These are phyloP conservation scores for Lasiodiplodia gonubiensis DNA, from an alignment of 2,329 filamentous ascomycete genomes.

Conservation along the genomic window DNA sequence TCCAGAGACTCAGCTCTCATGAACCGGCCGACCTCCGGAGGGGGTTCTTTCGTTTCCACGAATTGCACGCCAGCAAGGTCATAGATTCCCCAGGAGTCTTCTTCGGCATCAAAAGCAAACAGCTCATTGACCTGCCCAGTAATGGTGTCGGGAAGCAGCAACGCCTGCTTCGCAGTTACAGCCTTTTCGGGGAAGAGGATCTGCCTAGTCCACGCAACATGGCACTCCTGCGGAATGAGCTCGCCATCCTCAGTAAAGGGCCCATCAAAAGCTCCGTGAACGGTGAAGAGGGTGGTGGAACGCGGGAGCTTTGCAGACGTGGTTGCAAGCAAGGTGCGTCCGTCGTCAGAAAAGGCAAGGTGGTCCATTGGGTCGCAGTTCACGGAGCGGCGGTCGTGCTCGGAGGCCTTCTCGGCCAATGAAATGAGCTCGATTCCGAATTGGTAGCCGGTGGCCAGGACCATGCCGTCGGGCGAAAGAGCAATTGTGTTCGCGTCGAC, in stretches of 20 bases:
- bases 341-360: conserved; percentile 48
- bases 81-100: conserved; percentile 49
- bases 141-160: conserved; percentile 45
- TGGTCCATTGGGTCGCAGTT: conserved; percentile 45
- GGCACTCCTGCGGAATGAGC: conserved; percentile 44
- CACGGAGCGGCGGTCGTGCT: conserved; percentile 43
- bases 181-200: conserved; percentile 50
- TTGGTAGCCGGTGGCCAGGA: conserved; percentile 83
- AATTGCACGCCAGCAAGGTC: conserved; percentile 47
- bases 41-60: conserved; percentile 46
- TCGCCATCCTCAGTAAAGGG: conserved; percentile 49
- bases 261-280: conserved; percentile 47
- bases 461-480: conserved; percentile 79
- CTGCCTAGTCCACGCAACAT: conserved; percentile 46
- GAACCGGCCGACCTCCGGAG: conserved; percentile 46
- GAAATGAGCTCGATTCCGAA: conserved; percentile 89
- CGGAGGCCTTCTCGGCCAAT: conserved; percentile 64
- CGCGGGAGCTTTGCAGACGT: conserved; percentile 44
- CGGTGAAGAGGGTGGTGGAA: conserved; percentile 45
- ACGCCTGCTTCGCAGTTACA: conserved; percentile 46
- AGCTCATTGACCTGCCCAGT: conserved; percentile 48
- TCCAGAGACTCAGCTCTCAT: conserved; percentile 47
- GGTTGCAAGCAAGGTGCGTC: conserved; percentile 47
- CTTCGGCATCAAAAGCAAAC: conserved; percentile 49
- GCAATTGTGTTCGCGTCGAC: conserved; percentile 79